phyloP scores from a whole-genome alignment of 106 monocot species.

The Allium sativum region DNA sequence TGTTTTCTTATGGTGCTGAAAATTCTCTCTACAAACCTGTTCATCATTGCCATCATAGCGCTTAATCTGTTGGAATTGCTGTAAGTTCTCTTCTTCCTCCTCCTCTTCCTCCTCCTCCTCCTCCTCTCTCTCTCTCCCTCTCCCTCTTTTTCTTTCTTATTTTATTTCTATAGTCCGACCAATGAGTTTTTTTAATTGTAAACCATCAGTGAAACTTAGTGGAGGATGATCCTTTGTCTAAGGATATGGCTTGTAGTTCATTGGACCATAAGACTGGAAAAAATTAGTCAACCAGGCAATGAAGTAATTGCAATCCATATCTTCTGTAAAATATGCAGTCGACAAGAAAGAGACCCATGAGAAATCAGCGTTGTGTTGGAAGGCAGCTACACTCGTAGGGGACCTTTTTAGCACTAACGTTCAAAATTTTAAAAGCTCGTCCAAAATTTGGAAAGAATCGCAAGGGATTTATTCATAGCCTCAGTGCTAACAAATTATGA shows the following conservation, averaged over 20 bases:
- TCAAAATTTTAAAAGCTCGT: conserved; percentile 82
- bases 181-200: conserved; percentile 64
- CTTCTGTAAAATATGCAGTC: conserved; percentile 81
- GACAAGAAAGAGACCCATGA: conserved; percentile 91
- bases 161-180: conserved; percentile 61
- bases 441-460: conserved; percentile 22
- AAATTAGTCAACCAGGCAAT: conserved; percentile 88
- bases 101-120: no score
- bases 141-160: no score
- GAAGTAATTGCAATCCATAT: conserved; percentile 86
- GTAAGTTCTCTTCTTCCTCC: no score
- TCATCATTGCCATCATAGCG: no score
- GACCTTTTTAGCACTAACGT: conserved; percentile 68
- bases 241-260: conserved; percentile 36
- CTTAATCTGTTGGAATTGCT: no score
- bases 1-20: no score
- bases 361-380: conserved; percentile 87
- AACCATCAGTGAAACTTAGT: conserved; percentile 75
- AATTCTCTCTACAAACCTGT: no score
- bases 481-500: no score
- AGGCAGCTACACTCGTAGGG: conserved; percentile 74
- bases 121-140: no score
- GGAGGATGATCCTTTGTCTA: conserved; percentile 82
- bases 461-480: no score
- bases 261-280: conserved; percentile 32